Evolutionary conservation across 352 stramenopile species (phyloP).

Genomic region (Phytophthora uliginosa): DNA sequence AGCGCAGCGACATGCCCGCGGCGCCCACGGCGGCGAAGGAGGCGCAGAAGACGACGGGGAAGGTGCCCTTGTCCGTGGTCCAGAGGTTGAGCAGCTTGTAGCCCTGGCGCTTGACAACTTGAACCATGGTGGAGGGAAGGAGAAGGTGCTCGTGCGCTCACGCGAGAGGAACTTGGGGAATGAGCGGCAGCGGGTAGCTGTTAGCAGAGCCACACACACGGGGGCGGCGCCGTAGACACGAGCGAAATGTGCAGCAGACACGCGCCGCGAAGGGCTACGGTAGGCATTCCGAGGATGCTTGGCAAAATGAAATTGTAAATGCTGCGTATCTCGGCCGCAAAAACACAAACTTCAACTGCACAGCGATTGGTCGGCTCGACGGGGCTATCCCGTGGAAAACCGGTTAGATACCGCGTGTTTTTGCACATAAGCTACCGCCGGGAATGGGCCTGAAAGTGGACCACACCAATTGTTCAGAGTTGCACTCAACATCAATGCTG

Average conservation of each 20-base stretch:
- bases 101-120: constrained; percentile 29
- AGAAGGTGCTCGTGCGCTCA: neutral
- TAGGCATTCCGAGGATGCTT: neutral
- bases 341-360: neutral
- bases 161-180: neutral
- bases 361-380: neutral
- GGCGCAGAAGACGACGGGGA: constrained; percentile 68
- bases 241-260: too few species aligned
- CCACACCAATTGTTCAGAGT: neutral
- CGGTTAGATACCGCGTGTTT: neutral
- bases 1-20: constrained; percentile 47
- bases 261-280: too few species aligned
- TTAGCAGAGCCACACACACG: neutral
- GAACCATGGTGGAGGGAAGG: neutral
- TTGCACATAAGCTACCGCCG: neutral
- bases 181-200: neutral
- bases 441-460: neutral
- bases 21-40: constrained; percentile 42
- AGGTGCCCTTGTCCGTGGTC: constrained; percentile 68
- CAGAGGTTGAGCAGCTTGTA: constrained; percentile 63
- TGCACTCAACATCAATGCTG: too few species aligned
- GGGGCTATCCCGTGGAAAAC: neutral
- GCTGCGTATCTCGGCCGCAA: neutral
- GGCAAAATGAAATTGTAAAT: neutral
- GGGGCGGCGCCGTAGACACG: too few species aligned